Base-by-base conservation (phyloP, 768 basidiomycete genomes). In the Kwoniella mangroviensis region DNA sequence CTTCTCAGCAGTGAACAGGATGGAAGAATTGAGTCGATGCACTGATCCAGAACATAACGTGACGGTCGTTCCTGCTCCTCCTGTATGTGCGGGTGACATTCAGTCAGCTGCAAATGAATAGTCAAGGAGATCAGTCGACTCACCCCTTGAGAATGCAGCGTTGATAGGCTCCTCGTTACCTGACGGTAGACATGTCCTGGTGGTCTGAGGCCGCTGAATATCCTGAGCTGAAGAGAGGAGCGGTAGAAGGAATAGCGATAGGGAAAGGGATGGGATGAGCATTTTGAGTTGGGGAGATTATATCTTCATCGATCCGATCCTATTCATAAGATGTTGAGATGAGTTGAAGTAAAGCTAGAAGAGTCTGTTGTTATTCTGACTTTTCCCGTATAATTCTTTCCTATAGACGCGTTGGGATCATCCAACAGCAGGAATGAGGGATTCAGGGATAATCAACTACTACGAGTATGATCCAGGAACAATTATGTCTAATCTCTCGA, bases 1-100 rank as follows among this genome's bases (percentile, higher is more conserved):
- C 22, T 76, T 68, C 13, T 73, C 72, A 3, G 80, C 73, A 0
- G 83, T 83, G 64, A 84, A 77, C 17, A 74, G 55, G 59, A 84
- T 81, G 1, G 81, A 74, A 17, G 60, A 59, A 21, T 79, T 78
- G 10, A 84, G 67, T 21, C 78, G 70, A 65, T 83, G 82, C 0
- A 81, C 73, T 2, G 83, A 81, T n/a, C 79, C 77, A 1, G 73
- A 73, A 70, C 83, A 84, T 10, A 84, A 73, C 2, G 72, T 62
- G n/a, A 84, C 82, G 11, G 72, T 70, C 6, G 79, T 77, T 9
- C 75, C 72, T 34, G 69, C 59, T 1, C 83, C 83, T 12, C 82
- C 82, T 82, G 53, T 15, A 41, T 65, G 17, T 22, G 34, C 6
- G 12, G 19, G 24, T 3, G 28, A 54, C 21, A 15, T 49, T 52